Base-by-base conservation (phyloP, 2,329 filamentous ascomycete genomes). In the Polychaeton citri region DNA sequence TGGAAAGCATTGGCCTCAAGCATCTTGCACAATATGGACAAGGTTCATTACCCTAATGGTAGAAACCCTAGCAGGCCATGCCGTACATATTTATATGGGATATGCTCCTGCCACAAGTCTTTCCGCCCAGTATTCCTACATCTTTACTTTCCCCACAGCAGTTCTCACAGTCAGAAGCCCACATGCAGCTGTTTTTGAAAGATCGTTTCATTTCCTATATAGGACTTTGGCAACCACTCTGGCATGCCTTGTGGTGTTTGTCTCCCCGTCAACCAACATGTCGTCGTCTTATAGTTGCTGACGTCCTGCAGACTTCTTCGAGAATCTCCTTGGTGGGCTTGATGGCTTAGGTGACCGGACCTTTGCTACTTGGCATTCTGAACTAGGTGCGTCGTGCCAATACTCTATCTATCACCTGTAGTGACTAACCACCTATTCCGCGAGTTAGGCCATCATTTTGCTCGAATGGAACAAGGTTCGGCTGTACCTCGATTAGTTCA, bases 401-500 rank as follows among this genome's bases (percentile, higher is more conserved):
- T 4, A 12, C 15, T 28, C 12, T 28, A 28, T 3, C 7, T 15
- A 28, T 28, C 12, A 28, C 15, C 12, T 28, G 7, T 5, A 7
- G 24, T 28, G 12, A 15, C 7, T 15, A 7, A 12, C 24, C 24
- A 15, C 24, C 15, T 28, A 28, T 7, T 3, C 24, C 15, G 24
- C 5, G 24, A 15, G 12, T 7, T 15, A 39, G 38, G 34, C 9
- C 34, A 24, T 13, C 19, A 36, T 6, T 39, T 36, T 21, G 30
- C 38, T 18, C 33, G 37, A 5, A 32, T 19, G n/a, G 35, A 33
- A 30, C 21, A 32, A 17, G 32, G 35, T 10, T 18, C 21, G 4
- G 21, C 32, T 2, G 38, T 40, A 2, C 35, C 38, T 16, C 32
- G 38, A 2, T 20, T 38, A 6, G 32, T 38, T 2, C 21, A 13